Evolutionary conservation across 345 rosid genomes (phyloP), one percentile per base, ranked within the genome.

Genomic region (Zanthoxylum bungeanum): DNA sequence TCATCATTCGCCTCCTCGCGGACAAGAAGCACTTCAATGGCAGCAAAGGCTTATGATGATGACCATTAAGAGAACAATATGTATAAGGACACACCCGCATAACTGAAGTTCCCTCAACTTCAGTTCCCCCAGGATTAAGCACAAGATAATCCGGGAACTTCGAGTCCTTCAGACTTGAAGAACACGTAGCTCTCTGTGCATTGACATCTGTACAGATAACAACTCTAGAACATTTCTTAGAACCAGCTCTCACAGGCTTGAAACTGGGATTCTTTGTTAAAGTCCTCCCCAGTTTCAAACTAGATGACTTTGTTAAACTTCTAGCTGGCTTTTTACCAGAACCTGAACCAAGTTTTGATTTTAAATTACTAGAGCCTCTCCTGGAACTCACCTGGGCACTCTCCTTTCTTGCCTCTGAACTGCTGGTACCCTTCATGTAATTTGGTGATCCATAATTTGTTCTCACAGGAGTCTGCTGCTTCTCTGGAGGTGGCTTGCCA

Each of bases 1-100:
- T 91, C 83, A 92, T 40, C 25, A 82, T 76, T 27, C 78, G 81
- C 58, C 98, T 87, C 79, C 83, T 86, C 8, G 88, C 79, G 12
- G 88, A 85, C 70, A 92, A 72, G 83, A 92, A 92, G 77, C 84
- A 73, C 81, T 85, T 92, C 71, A 92, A 72, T 31, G 98, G 98
- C 61, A 90, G 91, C 79, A 75, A 75, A 76, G 85, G 92, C 33
- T 80, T 30, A 69, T 86, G 98, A 46, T 72, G 87, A 84, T 91
- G 99, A 27, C 97, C 97, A 31, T 95, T 95, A 27, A 95, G 96
- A 60, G 99, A 95, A 73, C 99, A 95, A 73, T 89, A 91, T 22
- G 80, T 80, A 69, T 89, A 91, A 14, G 96, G 88, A 56, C 99
- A 95, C 25, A 95, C 97, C 89, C 82, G 89, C 74, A 75, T 64